Conservation (phyloP, 345 rosid genomes). For the Cardamine occulta region DNA sequence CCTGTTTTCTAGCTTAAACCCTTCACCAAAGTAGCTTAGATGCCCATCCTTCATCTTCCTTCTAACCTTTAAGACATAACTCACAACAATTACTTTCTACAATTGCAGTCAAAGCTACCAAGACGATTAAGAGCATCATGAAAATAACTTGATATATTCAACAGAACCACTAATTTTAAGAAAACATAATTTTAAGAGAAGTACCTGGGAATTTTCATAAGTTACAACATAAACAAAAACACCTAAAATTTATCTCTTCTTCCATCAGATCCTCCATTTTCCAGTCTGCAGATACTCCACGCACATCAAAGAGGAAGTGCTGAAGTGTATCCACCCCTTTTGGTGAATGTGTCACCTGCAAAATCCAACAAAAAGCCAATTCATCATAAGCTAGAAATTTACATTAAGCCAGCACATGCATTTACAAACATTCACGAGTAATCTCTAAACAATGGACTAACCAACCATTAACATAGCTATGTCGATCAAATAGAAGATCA, state of each 20-base stretch:
- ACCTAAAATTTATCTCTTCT: constrained; percentile 90
- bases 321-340: constrained; percentile 86
- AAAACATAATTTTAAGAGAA: too few species aligned
- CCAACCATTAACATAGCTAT: neutral
- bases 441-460: neutral
- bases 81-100: too few species aligned
- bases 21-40: too few species aligned
- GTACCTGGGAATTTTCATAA: too few species aligned
- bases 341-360: constrained; percentile 90
- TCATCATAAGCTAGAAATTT: neutral
- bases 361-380: constrained; percentile 14
- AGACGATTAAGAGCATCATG: too few species aligned
- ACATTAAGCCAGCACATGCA: neutral
- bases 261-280: constrained; percentile 90
- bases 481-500: neutral
- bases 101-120: too few species aligned
- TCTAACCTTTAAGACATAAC: too few species aligned
- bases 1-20: too few species aligned
- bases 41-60: too few species aligned
- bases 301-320: constrained; percentile 72
- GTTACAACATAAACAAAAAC: too few species aligned
- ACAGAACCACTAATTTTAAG: too few species aligned
- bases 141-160: too few species aligned
- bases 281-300: constrained; percentile 82
- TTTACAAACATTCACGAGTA: neutral